phyloP scores from a whole-genome alignment of 2,329 filamentous ascomycete species.

The Pseudogymnoascus sp. region DNA sequence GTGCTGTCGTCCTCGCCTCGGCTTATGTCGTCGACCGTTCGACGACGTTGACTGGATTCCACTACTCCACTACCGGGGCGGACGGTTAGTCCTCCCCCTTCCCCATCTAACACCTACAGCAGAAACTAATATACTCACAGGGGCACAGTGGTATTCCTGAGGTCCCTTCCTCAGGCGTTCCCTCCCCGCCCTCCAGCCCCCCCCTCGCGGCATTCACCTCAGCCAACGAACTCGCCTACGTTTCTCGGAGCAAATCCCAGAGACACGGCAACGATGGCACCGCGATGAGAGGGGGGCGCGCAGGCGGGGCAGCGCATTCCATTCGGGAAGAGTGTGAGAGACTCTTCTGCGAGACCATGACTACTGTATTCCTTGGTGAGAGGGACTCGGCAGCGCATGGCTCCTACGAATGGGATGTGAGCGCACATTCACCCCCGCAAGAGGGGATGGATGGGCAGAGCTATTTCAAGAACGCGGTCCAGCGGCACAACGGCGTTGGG shows the following conservation, averaged over 20 bases:
- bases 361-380: conserved; percentile 93
- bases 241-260: conserved; percentile 44
- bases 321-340: conserved; percentile 99
- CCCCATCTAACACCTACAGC: background rate
- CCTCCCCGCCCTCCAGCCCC: conserved; percentile 82
- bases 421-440: conserved; percentile 38
- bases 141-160: conserved; percentile 94
- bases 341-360: conserved; percentile 97
- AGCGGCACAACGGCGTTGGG: conserved; percentile 23
- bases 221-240: conserved; percentile 59
- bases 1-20: conserved; percentile 76
- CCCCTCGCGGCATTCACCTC: conserved; percentile 70
- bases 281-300: conserved; percentile 37
- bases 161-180: conserved; percentile 76
- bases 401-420: conserved; percentile 82
- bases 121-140: conserved; percentile 34
- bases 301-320: conserved; percentile 90
- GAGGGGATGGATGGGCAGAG: conserved; percentile 22
- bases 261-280: conserved; percentile 28
- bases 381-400: conserved; percentile 67
- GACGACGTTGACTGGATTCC: conserved; percentile 70
- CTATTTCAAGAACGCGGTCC: conserved; percentile 21
- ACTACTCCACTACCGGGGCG: conserved; percentile 92
- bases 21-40: conserved; percentile 79
- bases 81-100: conserved; percentile 49